phyloP scores from a whole-genome alignment of 202 grass and related monocot species.

The Dendrocalamus latiflorus region DNA sequence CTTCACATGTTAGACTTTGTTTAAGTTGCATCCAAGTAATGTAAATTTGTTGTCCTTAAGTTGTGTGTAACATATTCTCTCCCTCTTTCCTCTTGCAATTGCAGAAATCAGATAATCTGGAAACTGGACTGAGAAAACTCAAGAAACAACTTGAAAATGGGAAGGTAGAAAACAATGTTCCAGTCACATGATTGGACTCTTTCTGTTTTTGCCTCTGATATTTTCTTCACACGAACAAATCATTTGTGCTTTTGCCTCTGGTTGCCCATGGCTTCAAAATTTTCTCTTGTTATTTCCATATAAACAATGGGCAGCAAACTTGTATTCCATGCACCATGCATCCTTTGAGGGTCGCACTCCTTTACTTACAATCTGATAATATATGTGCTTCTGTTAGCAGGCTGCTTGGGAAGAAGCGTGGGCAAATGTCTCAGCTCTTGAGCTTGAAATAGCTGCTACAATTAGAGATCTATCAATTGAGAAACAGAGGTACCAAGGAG shows the following conservation, averaged over 20 bases:
- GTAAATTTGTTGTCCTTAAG: neutral
- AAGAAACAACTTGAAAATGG: conserved; percentile 80
- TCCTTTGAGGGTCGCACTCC: neutral
- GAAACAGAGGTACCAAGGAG: conserved; percentile 95
- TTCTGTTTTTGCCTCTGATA: conserved; percentile 1
- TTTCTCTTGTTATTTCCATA: neutral
- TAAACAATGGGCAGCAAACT: neutral
- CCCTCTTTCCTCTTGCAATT: conserved; percentile 13
- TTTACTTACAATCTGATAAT: conserved; percentile 50
- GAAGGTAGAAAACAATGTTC: conserved; percentile 78
- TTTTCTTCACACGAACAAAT: neutral
- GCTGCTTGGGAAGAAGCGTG: conserved; percentile 89
- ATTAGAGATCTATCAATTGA: conserved; percentile 87
- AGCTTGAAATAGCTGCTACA: conserved; percentile 90
- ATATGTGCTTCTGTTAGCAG: conserved; percentile 67
- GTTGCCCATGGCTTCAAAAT: neutral
- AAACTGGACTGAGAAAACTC: conserved; percentile 63
- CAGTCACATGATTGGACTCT: conserved; percentile 5
- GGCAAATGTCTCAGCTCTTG: conserved; percentile 88
- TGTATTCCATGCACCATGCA: neutral
- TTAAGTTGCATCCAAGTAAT: neutral
- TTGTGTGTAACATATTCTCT: neutral
- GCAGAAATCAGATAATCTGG: conserved; percentile 76
- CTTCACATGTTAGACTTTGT: conserved; percentile 7
- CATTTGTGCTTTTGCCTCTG: neutral